Evolutionary conservation across 1,139 yeast genomes (phyloP).

Genomic region (Magnusiomyces starmeri): DNA sequence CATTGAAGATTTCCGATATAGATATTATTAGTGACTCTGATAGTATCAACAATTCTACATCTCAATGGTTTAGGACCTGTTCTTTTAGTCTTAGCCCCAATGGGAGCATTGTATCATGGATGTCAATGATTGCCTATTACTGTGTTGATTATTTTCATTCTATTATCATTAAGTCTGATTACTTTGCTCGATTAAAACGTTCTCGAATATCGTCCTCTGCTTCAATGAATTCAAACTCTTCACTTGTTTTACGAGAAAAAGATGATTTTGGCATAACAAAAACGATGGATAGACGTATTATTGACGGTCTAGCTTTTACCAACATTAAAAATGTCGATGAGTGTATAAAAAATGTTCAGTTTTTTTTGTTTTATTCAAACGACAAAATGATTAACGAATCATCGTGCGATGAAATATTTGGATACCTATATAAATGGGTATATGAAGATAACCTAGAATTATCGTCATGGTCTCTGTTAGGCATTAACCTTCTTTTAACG

Average conservation of each 20-base stretch:
- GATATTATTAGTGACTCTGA: neutral
- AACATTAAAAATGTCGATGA: neutral
- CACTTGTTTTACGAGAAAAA: neutral
- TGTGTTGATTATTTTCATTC: neutral
- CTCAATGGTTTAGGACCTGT: neutral
- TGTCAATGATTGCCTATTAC: neutral
- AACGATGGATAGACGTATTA: neutral
- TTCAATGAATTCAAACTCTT: neutral
- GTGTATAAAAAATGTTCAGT: neutral
- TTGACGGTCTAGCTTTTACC: neutral
- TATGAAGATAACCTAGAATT: neutral
- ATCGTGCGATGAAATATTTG: neutral
- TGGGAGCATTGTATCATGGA: neutral
- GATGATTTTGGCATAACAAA: neutral
- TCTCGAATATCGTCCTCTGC: neutral
- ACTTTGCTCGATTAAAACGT: neutral
- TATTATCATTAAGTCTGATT: neutral
- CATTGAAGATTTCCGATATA: neutral
- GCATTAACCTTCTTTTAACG: neutral
- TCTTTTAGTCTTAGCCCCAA: neutral
- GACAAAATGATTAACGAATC: neutral
- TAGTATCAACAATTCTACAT: neutral
- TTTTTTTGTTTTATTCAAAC: slow-evolving; percentile 1
- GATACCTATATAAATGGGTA: neutral
- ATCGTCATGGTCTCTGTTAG: slow-evolving; percentile 2